These are phyloP conservation scores for Marasmius fiardii DNA, from an alignment of 1,284 basidiomycete species.

Conservation along the genomic window DNA sequence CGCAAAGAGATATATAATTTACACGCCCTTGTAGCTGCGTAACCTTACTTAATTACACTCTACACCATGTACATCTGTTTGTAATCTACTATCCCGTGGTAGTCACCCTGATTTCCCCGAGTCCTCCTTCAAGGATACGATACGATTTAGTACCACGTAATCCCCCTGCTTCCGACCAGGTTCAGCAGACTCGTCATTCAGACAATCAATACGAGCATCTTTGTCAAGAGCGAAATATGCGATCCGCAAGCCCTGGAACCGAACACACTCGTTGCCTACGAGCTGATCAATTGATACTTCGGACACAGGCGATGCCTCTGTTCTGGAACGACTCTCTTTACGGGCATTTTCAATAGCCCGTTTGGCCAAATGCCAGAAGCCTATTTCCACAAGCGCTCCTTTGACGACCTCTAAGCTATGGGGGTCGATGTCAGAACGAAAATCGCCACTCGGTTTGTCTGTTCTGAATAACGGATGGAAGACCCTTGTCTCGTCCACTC, in stretches of 20 bases:
- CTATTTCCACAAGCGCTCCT: constrained; percentile 84
- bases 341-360: constrained; percentile 64
- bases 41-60: constrained; percentile 11
- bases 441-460: constrained; percentile 86
- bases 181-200: constrained; percentile 51
- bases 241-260: constrained; percentile 96
- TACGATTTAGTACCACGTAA: constrained; percentile 85
- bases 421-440: constrained; percentile 76
- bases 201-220: constrained; percentile 66
- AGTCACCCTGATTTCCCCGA: constrained; percentile 63
- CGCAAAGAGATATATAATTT: constrained; percentile 85
- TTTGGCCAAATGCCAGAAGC: constrained; percentile 86
- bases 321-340: constrained; percentile 63
- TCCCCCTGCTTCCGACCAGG: constrained; percentile 62
- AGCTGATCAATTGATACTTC: constrained; percentile 78
- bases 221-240: constrained; percentile 96
- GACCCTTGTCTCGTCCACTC: constrained; percentile 86
- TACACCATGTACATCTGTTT: not conserved
- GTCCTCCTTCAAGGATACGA: constrained; percentile 96
- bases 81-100: not conserved
- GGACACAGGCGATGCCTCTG: constrained; percentile 63
- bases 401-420: constrained; percentile 77
- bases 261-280: constrained; percentile 88
- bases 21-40: constrained; percentile 82
- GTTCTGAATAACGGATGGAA: constrained; percentile 95